Evolutionary conservation across 805 yeast genomes (phyloP).

Genomic region (Candida maltosa): DNA sequence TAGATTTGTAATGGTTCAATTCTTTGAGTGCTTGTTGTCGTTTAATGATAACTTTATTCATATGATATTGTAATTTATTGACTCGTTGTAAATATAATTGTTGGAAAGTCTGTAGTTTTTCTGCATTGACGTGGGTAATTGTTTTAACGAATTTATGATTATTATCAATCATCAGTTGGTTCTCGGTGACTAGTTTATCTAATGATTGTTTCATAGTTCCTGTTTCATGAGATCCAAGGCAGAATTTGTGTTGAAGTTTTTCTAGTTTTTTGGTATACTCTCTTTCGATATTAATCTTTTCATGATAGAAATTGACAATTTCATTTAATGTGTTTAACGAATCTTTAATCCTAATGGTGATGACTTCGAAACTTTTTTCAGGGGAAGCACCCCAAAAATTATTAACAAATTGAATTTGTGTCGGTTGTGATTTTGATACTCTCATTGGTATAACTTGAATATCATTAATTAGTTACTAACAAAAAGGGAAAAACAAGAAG

Average conservation of each 20-base stretch:
- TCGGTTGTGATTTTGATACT: constrained; percentile 2
- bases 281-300: constrained; percentile 60
- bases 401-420: constrained; percentile 16
- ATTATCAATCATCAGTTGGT: constrained; percentile 53
- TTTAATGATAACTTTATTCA: constrained; percentile 51
- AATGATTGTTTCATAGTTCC: constrained; percentile 60
- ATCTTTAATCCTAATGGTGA: constrained; percentile 56
- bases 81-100: constrained; percentile 50
- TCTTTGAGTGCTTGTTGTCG: constrained; percentile 35
- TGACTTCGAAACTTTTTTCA: constrained; percentile 57
- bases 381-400: constrained; percentile 55
- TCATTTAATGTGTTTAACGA: constrained; percentile 52
- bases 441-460: constrained; percentile 3
- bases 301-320: constrained; percentile 31
- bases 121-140: constrained; percentile 44
- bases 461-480: no score
- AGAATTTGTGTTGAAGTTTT: constrained; percentile 43
- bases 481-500: no score
- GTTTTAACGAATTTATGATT: constrained; percentile 53
- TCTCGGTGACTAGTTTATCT: constrained; percentile 56
- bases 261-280: constrained; percentile 62
- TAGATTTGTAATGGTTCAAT: constrained; percentile 37
- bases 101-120: constrained; percentile 52
- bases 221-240: constrained; percentile 54
- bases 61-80: constrained; percentile 54